Conservation (phyloP, 768 basidiomycete genomes). For the Lyophyllum atratum region DNA sequence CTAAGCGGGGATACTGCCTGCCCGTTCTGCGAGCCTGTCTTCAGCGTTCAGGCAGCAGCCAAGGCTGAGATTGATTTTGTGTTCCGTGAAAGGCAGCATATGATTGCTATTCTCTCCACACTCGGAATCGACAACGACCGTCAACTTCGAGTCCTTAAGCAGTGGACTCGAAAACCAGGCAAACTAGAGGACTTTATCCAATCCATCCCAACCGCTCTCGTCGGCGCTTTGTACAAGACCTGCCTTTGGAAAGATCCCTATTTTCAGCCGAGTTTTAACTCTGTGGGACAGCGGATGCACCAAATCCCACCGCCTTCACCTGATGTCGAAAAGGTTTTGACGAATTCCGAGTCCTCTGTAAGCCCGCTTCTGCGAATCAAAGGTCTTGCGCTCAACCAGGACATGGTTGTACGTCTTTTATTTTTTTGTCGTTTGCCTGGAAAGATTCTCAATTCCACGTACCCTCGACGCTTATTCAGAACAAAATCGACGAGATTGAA, state of each 20-base stretch:
- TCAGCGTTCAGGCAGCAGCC: background rate
- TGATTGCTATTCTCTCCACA: background rate
- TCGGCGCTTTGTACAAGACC: constrained; percentile 1
- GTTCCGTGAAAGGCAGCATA: background rate
- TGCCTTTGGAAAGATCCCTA: background rate
- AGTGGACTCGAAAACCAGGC: constrained; percentile 1
- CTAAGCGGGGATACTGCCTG: background rate
- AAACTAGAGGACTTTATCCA: background rate
- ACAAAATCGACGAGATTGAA: background rate
- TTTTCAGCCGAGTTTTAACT: background rate
- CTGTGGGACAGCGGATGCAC: background rate
- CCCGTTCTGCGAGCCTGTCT: constrained; percentile 1
- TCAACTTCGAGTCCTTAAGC: constrained; percentile 1
- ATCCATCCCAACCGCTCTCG: background rate
- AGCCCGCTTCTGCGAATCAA: constrained; percentile 1
- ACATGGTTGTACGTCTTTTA: background rate
- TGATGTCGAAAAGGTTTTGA: background rate
- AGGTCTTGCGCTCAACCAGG: background rate
- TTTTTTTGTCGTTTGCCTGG: background rate
- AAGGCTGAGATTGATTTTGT: background rate
- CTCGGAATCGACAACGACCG: constrained; percentile 10
- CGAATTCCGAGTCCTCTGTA: background rate
- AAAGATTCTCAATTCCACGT: background rate
- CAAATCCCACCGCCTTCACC: constrained; percentile 3
- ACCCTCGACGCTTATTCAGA: too few relatives aligned